Evolutionary conservation across 75 land plant genomes (phyloP).

Genomic region (Selaginella tamariscina): DNA sequence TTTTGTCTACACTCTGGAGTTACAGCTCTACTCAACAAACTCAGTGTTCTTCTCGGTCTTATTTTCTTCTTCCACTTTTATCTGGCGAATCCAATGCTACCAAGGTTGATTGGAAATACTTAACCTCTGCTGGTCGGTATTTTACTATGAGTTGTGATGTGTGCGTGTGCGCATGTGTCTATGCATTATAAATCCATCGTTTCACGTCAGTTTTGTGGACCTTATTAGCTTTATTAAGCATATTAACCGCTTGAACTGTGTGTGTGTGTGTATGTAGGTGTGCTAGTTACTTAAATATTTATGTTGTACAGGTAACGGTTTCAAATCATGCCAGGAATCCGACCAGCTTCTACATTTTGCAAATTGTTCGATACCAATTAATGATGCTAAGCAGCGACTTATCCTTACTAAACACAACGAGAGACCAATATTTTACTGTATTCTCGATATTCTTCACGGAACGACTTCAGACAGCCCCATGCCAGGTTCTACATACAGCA

Average conservation of each 20-base stretch:
- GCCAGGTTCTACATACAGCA: conserved; percentile 14
- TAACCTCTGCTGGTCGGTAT: no score
- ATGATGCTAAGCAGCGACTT: conserved; percentile 38
- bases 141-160: no score
- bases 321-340: conserved; percentile 14
- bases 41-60: not conserved
- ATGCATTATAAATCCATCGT: no score
- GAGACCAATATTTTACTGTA: conserved; percentile 35
- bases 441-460: conserved; percentile 37
- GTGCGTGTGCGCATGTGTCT: no score
- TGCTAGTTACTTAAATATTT: no score
- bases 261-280: no score
- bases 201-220: no score
- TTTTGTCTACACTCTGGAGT: not conserved
- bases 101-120: not conserved
- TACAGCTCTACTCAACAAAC: not conserved
- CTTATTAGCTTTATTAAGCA: no score
- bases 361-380: conserved; percentile 29
- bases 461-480: conserved; percentile 44
- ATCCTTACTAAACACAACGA: conserved; percentile 44
- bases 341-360: conserved; percentile 29
- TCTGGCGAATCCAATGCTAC: not conserved
- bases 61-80: not conserved
- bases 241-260: no score
- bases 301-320: conserved; percentile 38